phyloP scores from a whole-genome alignment of 345 rosid genomes.

The Hibiscus trionum region DNA sequence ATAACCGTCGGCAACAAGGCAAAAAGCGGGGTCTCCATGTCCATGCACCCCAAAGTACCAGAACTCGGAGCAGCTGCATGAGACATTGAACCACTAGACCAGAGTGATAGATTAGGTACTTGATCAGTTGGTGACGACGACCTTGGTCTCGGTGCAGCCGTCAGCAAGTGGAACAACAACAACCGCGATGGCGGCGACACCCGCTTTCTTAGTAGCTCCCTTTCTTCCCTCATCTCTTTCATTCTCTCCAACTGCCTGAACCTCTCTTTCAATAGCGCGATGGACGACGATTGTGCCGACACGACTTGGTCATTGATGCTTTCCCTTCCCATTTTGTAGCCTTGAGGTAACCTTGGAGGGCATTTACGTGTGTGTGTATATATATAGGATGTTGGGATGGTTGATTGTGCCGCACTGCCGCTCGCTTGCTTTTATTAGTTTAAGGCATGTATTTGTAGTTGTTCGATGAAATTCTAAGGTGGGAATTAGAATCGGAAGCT shows the following conservation, averaged over 20 bases:
- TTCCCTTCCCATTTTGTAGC: conserved; percentile 33
- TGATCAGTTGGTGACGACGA: conserved; percentile 13
- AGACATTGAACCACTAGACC: conserved; percentile 2
- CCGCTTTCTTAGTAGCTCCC: conserved; percentile 30
- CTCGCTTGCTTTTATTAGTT: conserved; percentile 21
- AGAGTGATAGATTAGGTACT: conserved; percentile 16
- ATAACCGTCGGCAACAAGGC: not conserved
- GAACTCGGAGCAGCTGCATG: not conserved
- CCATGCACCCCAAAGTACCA: conserved; percentile 13
- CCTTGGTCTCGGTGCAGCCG: conserved; percentile 17
- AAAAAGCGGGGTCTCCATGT: conserved; percentile 13
- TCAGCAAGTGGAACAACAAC: conserved; percentile 45
- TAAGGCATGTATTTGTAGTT: conserved; percentile 26
- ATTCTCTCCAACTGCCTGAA: conserved; percentile 54
- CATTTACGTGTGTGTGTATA: not conserved
- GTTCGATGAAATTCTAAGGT: conserved; percentile 40
- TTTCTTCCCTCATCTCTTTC: conserved; percentile 56
- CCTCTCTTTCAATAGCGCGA: conserved; percentile 68
- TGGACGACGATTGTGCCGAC: conserved; percentile 52
- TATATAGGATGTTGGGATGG: conserved; percentile 21
- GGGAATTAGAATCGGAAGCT: no score
- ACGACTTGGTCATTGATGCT: conserved; percentile 29
- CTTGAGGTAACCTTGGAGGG: conserved; percentile 10
- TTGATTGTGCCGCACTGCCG: not conserved
- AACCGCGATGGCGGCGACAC: conserved; percentile 13